phyloP scores from a whole-genome alignment of 148 eudicot genomes.

The Rhododendron vialii region DNA sequence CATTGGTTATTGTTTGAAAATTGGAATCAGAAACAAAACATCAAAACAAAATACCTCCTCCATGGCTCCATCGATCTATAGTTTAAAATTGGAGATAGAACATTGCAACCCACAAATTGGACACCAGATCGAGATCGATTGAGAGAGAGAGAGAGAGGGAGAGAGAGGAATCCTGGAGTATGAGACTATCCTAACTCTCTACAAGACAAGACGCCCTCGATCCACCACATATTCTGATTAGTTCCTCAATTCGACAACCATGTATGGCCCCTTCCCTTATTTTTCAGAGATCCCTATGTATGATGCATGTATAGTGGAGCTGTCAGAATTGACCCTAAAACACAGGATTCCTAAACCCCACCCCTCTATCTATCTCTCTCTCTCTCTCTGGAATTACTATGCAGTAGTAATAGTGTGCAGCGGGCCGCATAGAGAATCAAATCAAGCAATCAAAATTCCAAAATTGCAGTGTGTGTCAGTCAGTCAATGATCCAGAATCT shows the following conservation, averaged over 20 bases:
- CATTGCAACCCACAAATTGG: too few species aligned
- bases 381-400: neutral
- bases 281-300: neutral
- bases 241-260: neutral
- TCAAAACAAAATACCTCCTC: too few species aligned
- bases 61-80: too few species aligned
- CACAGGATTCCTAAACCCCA: neutral
- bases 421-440: neutral
- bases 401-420: neutral
- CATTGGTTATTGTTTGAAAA: too few species aligned
- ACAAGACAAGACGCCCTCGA: neutral
- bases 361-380: neutral
- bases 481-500: neutral
- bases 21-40: too few species aligned
- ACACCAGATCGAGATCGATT: too few species aligned
- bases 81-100: too few species aligned
- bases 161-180: too few species aligned
- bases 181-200: too few species aligned
- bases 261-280: neutral
- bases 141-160: too few species aligned
- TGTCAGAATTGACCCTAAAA: neutral
- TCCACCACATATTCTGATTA: neutral
- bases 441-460: neutral
- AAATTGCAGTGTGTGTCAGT: neutral
- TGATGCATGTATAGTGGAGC: neutral